A percentile compares a stretch with the other conserved stretches of the same genome.
Evolutionary conservation across 1,139 yeast species (phyloP).

Genomic region (Blastobotrys serpentis): DNA sequence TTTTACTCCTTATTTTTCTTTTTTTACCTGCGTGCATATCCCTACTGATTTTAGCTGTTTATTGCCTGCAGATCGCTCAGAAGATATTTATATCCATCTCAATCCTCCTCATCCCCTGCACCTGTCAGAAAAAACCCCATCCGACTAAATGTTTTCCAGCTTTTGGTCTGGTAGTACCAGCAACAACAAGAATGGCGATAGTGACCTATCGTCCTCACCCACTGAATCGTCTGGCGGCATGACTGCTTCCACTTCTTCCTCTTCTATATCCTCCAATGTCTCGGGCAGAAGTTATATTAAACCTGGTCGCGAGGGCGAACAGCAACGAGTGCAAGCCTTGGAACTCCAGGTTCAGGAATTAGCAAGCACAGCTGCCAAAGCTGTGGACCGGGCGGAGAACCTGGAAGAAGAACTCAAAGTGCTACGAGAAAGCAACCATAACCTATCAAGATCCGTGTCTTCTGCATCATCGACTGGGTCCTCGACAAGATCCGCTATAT

Average conservation of each 20-base stretch:
- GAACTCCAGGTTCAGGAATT: conserved; percentile 35
- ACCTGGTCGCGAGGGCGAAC: conserved; percentile 32
- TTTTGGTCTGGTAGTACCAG: not conserved
- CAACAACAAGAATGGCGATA: not conserved
- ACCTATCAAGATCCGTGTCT: conserved; percentile 4
- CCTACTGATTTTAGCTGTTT: not conserved
- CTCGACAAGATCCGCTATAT: not conserved
- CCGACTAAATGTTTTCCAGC: conserved; percentile 6
- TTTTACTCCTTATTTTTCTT: not conserved
- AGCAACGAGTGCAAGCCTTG: conserved; percentile 33
- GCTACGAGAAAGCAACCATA: conserved; percentile 9
- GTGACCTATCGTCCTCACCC: not conserved
- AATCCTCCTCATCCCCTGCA: too few relatives aligned
- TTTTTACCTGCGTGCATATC: not conserved
- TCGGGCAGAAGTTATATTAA: conserved; percentile 7
- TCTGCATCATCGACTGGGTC: conserved; percentile 11
- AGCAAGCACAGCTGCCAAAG: conserved; percentile 37
- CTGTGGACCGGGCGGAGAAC: conserved; percentile 36
- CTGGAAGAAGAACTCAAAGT: conserved; percentile 32
- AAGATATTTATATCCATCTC: not conserved
- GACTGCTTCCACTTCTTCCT: conserved; percentile 4
- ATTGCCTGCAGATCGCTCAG: not conserved
- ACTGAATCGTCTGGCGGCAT: too few relatives aligned
- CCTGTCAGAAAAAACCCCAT: not conserved
- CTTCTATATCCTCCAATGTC: conserved; percentile 4